A percentile compares a stretch with the other conserved stretches of the same genome.
Conservation (phyloP, 306 rosid genomes). For the Ochetophila trinervis region DNA sequence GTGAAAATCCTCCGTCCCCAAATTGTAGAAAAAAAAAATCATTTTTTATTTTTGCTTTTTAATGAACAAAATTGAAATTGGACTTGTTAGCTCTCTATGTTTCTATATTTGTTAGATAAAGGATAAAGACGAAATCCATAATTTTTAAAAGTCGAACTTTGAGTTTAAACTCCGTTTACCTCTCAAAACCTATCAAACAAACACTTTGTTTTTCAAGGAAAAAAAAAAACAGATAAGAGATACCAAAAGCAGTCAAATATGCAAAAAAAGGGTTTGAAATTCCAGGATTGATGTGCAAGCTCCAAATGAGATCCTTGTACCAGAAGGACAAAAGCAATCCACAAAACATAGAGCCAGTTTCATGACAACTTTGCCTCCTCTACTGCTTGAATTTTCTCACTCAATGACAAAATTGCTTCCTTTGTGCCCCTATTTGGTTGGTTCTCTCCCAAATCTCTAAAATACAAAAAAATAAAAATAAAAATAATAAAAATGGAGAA, state of each 20-base stretch:
- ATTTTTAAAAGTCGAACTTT: too few species aligned
- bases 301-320: background rate
- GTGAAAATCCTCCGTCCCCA: too few species aligned
- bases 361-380: slow-evolving; percentile 12
- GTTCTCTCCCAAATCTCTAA: background rate
- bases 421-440: slow-evolving; percentile 18
- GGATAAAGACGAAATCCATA: too few species aligned
- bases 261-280: background rate
- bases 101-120: too few species aligned
- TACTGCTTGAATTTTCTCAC: slow-evolving; percentile 2
- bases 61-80: too few species aligned
- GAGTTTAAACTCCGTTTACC: too few species aligned
- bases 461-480: background rate
- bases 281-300: background rate
- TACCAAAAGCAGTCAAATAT: background rate
- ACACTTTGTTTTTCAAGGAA: background rate
- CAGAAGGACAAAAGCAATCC: slow-evolving; percentile 7
- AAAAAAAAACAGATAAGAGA: background rate
- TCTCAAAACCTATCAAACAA: too few species aligned
- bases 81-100: too few species aligned
- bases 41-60: too few species aligned
- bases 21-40: too few species aligned
- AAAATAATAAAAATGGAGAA: background rate
- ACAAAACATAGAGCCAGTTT: slow-evolving; percentile 10
- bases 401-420: slow-evolving; percentile 13